These are phyloP conservation scores for Mycena albidolilacea DNA, from an alignment of 768 basidiomycete species.

Conservation along the genomic window DNA sequence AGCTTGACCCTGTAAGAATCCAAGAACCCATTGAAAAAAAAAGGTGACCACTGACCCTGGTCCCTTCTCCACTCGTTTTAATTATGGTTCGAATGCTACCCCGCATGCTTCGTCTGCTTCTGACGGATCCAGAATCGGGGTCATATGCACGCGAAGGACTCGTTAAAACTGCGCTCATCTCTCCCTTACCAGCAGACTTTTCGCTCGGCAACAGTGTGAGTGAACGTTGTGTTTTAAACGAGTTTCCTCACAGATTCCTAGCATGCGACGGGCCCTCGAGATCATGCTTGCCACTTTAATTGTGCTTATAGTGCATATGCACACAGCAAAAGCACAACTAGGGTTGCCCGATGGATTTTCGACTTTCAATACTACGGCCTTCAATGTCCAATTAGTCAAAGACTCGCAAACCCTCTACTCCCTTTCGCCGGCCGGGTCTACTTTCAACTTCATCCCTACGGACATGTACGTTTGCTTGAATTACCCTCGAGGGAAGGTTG, in stretches of 20 bases:
- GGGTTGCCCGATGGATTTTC: constrained; percentile 64
- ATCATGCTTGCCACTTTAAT: constrained; percentile 23
- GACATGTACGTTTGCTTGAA: constrained; percentile 49
- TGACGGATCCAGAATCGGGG: constrained; percentile 23
- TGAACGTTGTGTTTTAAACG: not conserved
- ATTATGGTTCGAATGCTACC: not conserved
- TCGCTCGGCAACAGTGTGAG: constrained; percentile 11
- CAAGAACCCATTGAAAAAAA: constrained; percentile 3
- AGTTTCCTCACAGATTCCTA: not conserved
- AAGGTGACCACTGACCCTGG: constrained; percentile 17
- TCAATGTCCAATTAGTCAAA: constrained; percentile 64
- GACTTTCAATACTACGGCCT: constrained; percentile 60
- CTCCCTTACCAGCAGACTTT: constrained; percentile 1
- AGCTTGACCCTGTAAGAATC: constrained; percentile 6
- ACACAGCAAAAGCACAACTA: constrained; percentile 48
- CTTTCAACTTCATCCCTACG: constrained; percentile 67
- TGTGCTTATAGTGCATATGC: constrained; percentile 24
- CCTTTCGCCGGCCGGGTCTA: constrained; percentile 54
- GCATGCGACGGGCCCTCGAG: constrained; percentile 35
- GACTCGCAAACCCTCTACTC: constrained; percentile 72
- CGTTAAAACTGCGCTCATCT: constrained; percentile 20
- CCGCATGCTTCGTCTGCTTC: constrained; percentile 32
- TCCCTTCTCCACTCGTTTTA: not conserved
- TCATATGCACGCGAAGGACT: constrained; percentile 25
- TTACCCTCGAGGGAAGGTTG: not conserved